A percentile compares a stretch with the other conserved stretches of the same genome.
Evolutionary conservation across 805 yeast species (phyloP).

Genomic region (Wickerhamomyces queroliae): DNA sequence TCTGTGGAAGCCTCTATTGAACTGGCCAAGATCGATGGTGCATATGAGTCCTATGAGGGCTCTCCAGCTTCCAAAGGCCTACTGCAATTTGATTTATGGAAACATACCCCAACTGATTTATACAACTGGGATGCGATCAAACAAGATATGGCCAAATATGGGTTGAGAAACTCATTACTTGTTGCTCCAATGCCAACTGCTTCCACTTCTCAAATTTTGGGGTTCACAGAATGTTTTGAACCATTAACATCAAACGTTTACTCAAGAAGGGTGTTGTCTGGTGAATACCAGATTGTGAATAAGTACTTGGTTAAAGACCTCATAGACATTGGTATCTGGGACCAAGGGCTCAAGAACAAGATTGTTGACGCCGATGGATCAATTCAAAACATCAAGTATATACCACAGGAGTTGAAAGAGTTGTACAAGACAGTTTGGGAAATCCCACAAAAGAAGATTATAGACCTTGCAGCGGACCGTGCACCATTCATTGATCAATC

Average conservation of each 20-base stretch:
- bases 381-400: constrained; percentile 63
- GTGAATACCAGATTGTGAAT: constrained; percentile 92
- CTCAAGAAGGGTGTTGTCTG: constrained; percentile 85
- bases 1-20: constrained; percentile 84
- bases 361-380: constrained; percentile 81
- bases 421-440: constrained; percentile 83
- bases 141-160: constrained; percentile 50
- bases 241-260: constrained; percentile 95
- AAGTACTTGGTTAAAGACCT: constrained; percentile 80
- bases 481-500: constrained; percentile 92
- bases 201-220: constrained; percentile 93
- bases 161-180: constrained; percentile 81
- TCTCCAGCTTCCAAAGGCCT: constrained; percentile 89
- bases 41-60: constrained; percentile 67
- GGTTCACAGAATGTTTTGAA: constrained; percentile 93
- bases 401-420: constrained; percentile 71
- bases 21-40: constrained; percentile 63
- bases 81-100: constrained; percentile 87
- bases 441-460: constrained; percentile 76
- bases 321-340: constrained; percentile 80
- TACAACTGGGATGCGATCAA: constrained; percentile 86
- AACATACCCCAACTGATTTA: constrained; percentile 61
- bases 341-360: constrained; percentile 67
- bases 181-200: constrained; percentile 99
- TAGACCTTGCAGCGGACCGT: constrained; percentile 74